These are phyloP conservation scores for Aspergillus clavatus DNA, from an alignment of 2,329 filamentous ascomycete genomes.

Conservation along the genomic window DNA sequence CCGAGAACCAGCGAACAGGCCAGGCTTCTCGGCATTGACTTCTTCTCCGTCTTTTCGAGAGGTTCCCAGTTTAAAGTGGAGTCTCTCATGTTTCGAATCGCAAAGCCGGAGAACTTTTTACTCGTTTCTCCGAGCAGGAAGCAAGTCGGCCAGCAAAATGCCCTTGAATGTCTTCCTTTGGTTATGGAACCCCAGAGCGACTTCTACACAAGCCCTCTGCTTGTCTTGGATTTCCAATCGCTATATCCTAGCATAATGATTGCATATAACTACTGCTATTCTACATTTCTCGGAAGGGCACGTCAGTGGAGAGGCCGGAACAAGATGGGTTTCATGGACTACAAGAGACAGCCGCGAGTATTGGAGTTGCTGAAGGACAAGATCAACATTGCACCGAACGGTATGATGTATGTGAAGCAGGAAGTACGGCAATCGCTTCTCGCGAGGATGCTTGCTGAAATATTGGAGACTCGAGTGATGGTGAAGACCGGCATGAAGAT, in stretches of 20 bases:
- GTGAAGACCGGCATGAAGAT: constrained; percentile 95
- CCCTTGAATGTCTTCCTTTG: constrained; percentile 85
- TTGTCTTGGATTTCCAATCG: constrained; percentile 94
- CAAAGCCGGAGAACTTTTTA: constrained; percentile 92
- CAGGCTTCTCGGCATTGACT: constrained; percentile 86
- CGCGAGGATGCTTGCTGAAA: constrained; percentile 94
- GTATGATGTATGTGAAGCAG: constrained; percentile 88
- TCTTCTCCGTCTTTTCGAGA: constrained; percentile 90
- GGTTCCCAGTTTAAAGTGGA: constrained; percentile 99
- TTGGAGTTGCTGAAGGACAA: constrained; percentile 74
- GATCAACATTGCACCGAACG: constrained; percentile 90
- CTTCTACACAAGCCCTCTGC: constrained; percentile 82
- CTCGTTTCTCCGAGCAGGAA: constrained; percentile 84
- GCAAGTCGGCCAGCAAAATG: constrained; percentile 91
- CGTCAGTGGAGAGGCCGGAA: constrained; percentile 82
- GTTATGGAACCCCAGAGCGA: constrained; percentile 97
- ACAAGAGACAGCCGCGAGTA: constrained; percentile 68
- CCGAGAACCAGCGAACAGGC: constrained; percentile 91
- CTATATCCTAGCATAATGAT: constrained; percentile 98
- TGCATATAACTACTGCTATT: constrained; percentile 98
- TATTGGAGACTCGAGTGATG: constrained; percentile 94
- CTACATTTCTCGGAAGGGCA: constrained; percentile 85
- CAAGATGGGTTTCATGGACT: constrained; percentile 93
- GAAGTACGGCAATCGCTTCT: constrained; percentile 83
- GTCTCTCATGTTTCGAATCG: constrained; percentile 96